Evolutionary conservation across 2,329 filamentous ascomycete species (phyloP), one percentile per base, ranked within the genome.

Genomic region (Aspergillus quadrilineatus): DNA sequence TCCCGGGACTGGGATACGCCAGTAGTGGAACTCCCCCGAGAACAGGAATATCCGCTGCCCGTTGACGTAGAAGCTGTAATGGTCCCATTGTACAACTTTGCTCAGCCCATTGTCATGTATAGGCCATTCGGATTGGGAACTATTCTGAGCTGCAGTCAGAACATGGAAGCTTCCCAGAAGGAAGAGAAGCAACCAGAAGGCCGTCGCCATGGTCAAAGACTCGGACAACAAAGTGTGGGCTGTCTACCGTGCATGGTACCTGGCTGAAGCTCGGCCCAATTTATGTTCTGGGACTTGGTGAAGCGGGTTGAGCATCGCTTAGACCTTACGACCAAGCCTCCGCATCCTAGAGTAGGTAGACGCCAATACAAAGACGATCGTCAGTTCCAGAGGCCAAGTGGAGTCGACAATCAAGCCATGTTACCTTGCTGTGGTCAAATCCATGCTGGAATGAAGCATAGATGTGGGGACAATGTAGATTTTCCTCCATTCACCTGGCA

Each of bases 11-110:
- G 80, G 79, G 6, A 80, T 73, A 4, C 79, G 73, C 74, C 75
- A 80, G 65, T 82, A 83, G 60, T 83, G 80, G 22, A 83, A 77
- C 63, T 83, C 81, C 39, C 81, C 81, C 12, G 77, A 77, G 63
- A 80, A 82, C 43, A 83, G 70, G 60, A 81, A 82, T 4, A 82
- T 65, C 17, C 80, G 70, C 61, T 82, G 74, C 29, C 77, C 78
- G 50, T 82, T 77, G 52, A 83, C 67, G 30, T 78, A 75, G 63
- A 82, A 79, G 65, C 79, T 82, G 66, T 80, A 81, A 54, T 80
- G 75, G 58, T 83, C 80, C 81, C 80, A 82, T 67, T 80, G 72
- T 1, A 83, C 80, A 2, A 63, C 60, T 22, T 64, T 63, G 53
- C 75, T 82, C 49, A 79, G 61, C 4, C 77, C 77, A 58, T 82